Percentiles rank a stretch among this genome's conserved stretches.
phyloP scores from a whole-genome alignment of 228 moss, liverwort and hornwort genomes.

The Sphagnum fallax region DNA sequence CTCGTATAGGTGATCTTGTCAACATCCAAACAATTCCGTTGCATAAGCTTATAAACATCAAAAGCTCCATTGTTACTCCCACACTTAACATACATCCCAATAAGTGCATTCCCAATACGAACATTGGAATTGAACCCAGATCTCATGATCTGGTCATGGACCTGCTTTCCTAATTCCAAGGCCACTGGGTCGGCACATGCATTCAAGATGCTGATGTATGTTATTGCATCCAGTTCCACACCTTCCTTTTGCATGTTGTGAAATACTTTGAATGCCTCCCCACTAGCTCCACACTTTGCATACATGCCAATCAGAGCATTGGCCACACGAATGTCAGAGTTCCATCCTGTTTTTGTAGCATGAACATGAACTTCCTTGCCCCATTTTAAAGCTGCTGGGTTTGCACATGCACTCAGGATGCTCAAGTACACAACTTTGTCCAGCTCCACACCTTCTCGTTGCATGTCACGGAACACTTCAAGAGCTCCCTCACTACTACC shows the following conservation, averaged over 20 bases:
- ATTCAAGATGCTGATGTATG: conserved; percentile 1
- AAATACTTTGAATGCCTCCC: conserved; percentile 4
- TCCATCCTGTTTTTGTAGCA: conserved; percentile 10
- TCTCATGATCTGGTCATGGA: background rate
- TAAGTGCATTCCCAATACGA: background rate
- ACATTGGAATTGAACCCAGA: background rate
- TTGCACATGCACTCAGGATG: conserved; percentile 35
- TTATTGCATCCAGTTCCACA: background rate
- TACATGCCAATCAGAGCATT: conserved; percentile 49
- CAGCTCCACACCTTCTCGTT: conserved; percentile 15
- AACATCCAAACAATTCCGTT: background rate
- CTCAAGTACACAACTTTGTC: conserved; percentile 45
- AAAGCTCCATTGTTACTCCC: background rate
- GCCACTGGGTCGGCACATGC: conserved; percentile 1
- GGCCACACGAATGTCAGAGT: conserved; percentile 23
- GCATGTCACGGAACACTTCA: conserved; percentile 16
- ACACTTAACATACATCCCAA: conserved; percentile 2
- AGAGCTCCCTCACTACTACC: conserved; percentile 1
- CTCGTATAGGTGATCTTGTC: background rate
- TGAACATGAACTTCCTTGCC: conserved; percentile 29
- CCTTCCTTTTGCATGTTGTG: background rate
- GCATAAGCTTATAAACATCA: background rate
- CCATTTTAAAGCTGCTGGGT: conserved; percentile 21
- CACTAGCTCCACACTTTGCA: conserved; percentile 24
- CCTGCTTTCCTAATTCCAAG: background rate